phyloP scores from a whole-genome alignment of 2,329 filamentous ascomycete genomes.

The Fusarium acutatum region DNA sequence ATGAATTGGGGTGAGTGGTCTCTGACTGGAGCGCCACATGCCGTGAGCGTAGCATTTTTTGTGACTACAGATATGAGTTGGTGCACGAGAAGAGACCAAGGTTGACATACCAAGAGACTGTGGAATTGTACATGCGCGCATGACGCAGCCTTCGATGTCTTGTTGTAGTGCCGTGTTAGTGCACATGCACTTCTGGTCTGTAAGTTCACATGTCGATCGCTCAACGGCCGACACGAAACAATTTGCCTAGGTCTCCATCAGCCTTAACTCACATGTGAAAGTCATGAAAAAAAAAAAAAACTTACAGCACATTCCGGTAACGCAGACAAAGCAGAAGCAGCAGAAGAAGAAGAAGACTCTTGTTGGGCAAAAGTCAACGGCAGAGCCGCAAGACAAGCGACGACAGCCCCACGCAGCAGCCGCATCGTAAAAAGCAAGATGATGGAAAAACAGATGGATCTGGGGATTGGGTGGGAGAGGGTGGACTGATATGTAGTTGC shows the following conservation, averaged over 20 bases:
- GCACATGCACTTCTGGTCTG: constrained; percentile 46
- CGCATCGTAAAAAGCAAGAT: not conserved
- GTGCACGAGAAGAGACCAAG: not conserved
- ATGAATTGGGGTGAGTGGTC: constrained; percentile 41
- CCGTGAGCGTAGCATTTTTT: constrained; percentile 39
- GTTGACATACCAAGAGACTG: constrained; percentile 44
- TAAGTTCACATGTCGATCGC: constrained; percentile 39
- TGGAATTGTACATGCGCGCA: constrained; percentile 41
- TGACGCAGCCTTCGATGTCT: constrained; percentile 42
- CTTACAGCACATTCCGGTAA: constrained; percentile 47
- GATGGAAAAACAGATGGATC: not conserved
- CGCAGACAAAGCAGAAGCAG: constrained; percentile 14
- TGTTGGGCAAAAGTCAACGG: constrained; percentile 1
- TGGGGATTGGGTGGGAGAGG: not conserved
- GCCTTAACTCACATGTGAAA: not conserved
- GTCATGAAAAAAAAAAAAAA: not conserved
- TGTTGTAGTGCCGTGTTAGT: constrained; percentile 38
- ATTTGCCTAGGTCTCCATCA: constrained; percentile 29
- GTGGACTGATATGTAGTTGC: not conserved
- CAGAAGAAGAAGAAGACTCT: not conserved
- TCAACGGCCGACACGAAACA: constrained; percentile 40
- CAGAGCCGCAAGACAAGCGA: constrained; percentile 13
- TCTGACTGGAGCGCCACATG: constrained; percentile 41
- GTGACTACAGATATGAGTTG: constrained; percentile 27
- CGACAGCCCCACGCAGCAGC: constrained; percentile 1